A percentile compares a stretch with the other conserved stretches of the same genome.
phyloP scores from a whole-genome alignment of 768 basidiomycete species.

The Kwoniella botswanensis region DNA sequence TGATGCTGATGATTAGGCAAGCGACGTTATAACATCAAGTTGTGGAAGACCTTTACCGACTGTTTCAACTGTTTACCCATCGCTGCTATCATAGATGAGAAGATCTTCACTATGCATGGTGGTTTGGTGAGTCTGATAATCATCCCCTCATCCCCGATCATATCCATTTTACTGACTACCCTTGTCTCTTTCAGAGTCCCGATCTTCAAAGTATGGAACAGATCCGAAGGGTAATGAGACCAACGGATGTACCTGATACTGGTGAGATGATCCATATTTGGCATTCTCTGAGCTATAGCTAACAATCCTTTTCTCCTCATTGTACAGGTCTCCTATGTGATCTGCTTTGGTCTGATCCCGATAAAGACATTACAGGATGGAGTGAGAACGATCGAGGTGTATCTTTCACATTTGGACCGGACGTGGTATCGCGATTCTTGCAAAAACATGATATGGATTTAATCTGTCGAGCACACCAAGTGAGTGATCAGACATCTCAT shows the following conservation, averaged over 20 bases:
- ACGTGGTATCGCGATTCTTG: constrained; percentile 96
- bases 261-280: constrained; percentile 63
- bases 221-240: constrained; percentile 97
- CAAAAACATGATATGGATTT: constrained; percentile 99
- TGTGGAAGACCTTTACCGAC: constrained; percentile 99
- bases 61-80: constrained; percentile 99
- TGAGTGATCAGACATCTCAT: constrained; percentile 58
- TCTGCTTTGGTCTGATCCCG: constrained; percentile 97
- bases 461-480: constrained; percentile 98
- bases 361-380: constrained; percentile 99
- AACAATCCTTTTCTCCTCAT: not conserved
- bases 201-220: constrained; percentile 99
- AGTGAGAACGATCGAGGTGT: constrained; percentile 99
- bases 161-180: not conserved
- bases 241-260: constrained; percentile 98
- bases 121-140: constrained; percentile 64
- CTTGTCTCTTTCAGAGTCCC: constrained; percentile 65
- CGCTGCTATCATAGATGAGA: constrained; percentile 99
- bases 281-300: not conserved
- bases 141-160: no score
- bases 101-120: constrained; percentile 99
- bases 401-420: constrained; percentile 97
- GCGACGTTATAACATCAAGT: constrained; percentile 99
- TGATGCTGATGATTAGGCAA: constrained; percentile 70
- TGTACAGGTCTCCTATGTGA: constrained; percentile 85